Evolutionary conservation across 2,329 filamentous ascomycete species (phyloP).

Genomic region (Aspergillus novoparasiticus): DNA sequence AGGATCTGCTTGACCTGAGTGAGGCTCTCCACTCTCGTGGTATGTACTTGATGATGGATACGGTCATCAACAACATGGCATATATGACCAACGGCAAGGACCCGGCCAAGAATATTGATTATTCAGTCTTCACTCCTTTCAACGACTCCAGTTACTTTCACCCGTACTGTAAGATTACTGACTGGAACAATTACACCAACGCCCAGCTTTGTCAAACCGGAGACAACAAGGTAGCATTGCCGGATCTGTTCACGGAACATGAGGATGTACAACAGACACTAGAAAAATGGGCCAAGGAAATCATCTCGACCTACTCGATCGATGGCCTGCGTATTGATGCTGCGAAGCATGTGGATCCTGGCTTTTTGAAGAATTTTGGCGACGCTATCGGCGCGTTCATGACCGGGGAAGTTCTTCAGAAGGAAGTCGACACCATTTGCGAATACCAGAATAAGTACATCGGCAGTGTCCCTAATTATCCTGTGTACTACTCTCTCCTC

Average conservation of each 20-base stretch:
- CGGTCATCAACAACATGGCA: conserved; percentile 44
- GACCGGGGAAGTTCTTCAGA: conserved; percentile 49
- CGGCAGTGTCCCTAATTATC: conserved; percentile 51
- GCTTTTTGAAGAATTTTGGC: conserved; percentile 43
- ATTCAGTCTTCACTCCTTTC: conserved; percentile 22
- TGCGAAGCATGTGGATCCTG: conserved; percentile 48
- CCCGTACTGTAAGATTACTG: conserved; percentile 19
- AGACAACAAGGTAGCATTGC: conserved; percentile 51
- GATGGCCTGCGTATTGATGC: conserved; percentile 57
- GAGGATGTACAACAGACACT: conserved; percentile 40
- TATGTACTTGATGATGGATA: conserved; percentile 55
- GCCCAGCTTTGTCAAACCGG: conserved; percentile 41
- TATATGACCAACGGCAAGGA: conserved; percentile 9
- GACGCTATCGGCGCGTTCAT: conserved; percentile 43
- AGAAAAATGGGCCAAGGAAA: conserved; percentile 42
- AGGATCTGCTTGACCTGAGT: conserved; percentile 47
- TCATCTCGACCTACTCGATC: conserved; percentile 47
- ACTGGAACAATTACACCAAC: conserved; percentile 13
- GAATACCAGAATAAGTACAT: conserved; percentile 43
- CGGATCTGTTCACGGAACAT: conserved; percentile 51
- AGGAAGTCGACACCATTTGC: conserved; percentile 39
- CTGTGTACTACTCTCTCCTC: conserved; percentile 37
- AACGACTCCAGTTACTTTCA: conserved; percentile 24
- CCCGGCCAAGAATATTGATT: conserved; percentile 17
- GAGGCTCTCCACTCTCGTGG: conserved; percentile 45